A percentile compares a stretch with the other conserved stretches of the same genome.
Conservation (phyloP, 2,329 filamentous ascomycete genomes). For the Microthyrium microscopicum region DNA sequence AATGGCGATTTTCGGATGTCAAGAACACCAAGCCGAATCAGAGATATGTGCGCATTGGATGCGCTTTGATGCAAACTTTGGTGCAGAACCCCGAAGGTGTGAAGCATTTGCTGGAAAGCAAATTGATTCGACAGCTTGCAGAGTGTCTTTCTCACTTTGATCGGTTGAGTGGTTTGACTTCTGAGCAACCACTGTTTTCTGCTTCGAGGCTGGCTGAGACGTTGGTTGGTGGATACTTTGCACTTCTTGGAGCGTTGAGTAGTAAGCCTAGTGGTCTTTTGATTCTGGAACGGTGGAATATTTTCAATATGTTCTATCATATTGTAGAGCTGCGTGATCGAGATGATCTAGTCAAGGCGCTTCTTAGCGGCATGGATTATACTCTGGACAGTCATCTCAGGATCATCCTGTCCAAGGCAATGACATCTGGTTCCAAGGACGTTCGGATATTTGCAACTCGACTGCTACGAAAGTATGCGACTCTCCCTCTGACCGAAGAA, state of each 20-base stretch:
- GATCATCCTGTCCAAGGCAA: slow-evolving; percentile 80
- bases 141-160: slow-evolving; percentile 94
- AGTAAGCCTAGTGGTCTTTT: slow-evolving; percentile 66
- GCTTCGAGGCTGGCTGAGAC: slow-evolving; percentile 70
- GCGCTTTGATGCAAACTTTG: slow-evolving; percentile 70
- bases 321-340: slow-evolving; percentile 84
- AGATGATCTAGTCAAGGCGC: slow-evolving; percentile 75
- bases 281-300: slow-evolving; percentile 89
- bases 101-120: slow-evolving; percentile 77
- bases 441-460: slow-evolving; percentile 85
- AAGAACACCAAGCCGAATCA: slow-evolving; percentile 86
- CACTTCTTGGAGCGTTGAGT: slow-evolving; percentile 76
- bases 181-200: slow-evolving; percentile 78
- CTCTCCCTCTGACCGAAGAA: slow-evolving; percentile 27
- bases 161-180: slow-evolving; percentile 56
- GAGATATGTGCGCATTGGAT: slow-evolving; percentile 81
- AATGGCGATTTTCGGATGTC: slow-evolving; percentile 82
- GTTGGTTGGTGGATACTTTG: slow-evolving; percentile 82
- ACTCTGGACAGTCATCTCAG: slow-evolving; percentile 69
- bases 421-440: slow-evolving; percentile 79
- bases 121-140: slow-evolving; percentile 80
- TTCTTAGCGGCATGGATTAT: slow-evolving; percentile 87
- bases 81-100: slow-evolving; percentile 74
- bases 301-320: slow-evolving; percentile 99
- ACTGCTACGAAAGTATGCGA: slow-evolving; percentile 73